Conservation (phyloP, 1,284 basidiomycete species). For the Inonotus obliquus region DNA sequence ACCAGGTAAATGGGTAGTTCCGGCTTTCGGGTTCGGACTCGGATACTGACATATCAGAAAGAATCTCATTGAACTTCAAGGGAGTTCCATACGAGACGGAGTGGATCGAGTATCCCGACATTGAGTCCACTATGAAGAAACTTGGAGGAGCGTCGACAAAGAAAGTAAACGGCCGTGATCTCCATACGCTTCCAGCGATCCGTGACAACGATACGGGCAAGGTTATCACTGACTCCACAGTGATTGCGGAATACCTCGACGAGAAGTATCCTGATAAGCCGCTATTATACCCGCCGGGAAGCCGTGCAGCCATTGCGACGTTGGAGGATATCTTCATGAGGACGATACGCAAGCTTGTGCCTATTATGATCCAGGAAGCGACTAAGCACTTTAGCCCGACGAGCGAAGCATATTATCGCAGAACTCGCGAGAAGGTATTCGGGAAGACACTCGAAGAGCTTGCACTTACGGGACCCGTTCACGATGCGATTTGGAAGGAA, state of each 20-base stretch:
- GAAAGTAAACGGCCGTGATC: conserved; percentile 17
- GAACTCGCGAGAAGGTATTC: conserved; percentile 31
- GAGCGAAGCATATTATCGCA: conserved; percentile 35
- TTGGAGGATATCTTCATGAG: neutral
- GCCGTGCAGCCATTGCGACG: neutral
- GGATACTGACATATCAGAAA: neutral
- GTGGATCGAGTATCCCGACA: conserved; percentile 23
- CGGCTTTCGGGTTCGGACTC: too few species aligned
- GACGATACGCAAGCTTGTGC: neutral
- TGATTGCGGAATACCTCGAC: conserved; percentile 26
- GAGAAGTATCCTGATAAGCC: conserved; percentile 20
- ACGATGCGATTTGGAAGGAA: conserved; percentile 26
- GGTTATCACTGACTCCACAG: conserved; percentile 21
- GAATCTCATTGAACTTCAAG: conserved; percentile 19
- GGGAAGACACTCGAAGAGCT: conserved; percentile 35
- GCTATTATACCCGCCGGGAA: conserved; percentile 10
- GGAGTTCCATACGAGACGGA: conserved; percentile 18
- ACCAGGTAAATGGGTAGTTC: conserved; percentile 12
- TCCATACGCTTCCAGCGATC: conserved; percentile 27
- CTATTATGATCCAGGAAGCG: neutral
- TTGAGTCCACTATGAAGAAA: conserved; percentile 17
- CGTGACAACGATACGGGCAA: conserved; percentile 19
- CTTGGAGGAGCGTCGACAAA: conserved; percentile 17
- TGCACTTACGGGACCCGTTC: neutral
- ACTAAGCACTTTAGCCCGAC: conserved; percentile 22